A percentile compares a stretch with the other conserved stretches of the same genome.
Evolutionary conservation across 2,329 filamentous ascomycete genomes (phyloP).

Genomic region (Ascosphaera apis): DNA sequence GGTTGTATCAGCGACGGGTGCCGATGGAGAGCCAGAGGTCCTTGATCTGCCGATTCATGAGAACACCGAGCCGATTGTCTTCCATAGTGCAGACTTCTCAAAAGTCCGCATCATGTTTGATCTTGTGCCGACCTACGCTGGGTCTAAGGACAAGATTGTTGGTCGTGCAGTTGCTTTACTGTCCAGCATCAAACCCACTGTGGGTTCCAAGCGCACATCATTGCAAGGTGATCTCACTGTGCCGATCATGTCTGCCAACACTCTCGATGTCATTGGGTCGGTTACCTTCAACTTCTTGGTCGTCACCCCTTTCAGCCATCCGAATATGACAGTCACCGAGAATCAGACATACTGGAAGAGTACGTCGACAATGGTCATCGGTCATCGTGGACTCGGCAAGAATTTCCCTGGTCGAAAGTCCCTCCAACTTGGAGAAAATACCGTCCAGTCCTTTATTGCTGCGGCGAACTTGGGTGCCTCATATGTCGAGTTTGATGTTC

Average conservation of each 20-base stretch:
- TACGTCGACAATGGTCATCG: constrained; percentile 63
- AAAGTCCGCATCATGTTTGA: constrained; percentile 86
- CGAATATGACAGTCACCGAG: constrained; percentile 77
- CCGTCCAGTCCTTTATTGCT: constrained; percentile 82
- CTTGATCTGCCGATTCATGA: constrained; percentile 88
- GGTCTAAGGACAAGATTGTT: constrained; percentile 55
- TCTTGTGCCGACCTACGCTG: constrained; percentile 84
- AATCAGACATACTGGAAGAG: constrained; percentile 95
- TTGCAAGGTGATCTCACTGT: constrained; percentile 82
- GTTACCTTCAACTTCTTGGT: constrained; percentile 95
- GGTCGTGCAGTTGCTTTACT: constrained; percentile 75
- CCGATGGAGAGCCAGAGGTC: constrained; percentile 63
- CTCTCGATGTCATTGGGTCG: constrained; percentile 71
- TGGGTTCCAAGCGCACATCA: constrained; percentile 73
- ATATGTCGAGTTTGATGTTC: constrained; percentile 64
- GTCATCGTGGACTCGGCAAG: constrained; percentile 61
- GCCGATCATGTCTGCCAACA: constrained; percentile 62
- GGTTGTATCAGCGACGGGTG: constrained; percentile 67
- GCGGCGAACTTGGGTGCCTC: constrained; percentile 74
- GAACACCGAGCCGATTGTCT: constrained; percentile 82
- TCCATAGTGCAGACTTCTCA: constrained; percentile 51
- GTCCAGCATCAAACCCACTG: constrained; percentile 58
- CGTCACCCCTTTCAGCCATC: constrained; percentile 82
- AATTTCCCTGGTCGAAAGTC: constrained; percentile 67
- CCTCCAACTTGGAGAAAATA: constrained; percentile 89